A percentile compares a stretch with the other conserved stretches of the same genome.
Evolutionary conservation across 2,329 filamentous ascomycete genomes (phyloP).

Genomic region (Colletotrichum spaethianum): DNA sequence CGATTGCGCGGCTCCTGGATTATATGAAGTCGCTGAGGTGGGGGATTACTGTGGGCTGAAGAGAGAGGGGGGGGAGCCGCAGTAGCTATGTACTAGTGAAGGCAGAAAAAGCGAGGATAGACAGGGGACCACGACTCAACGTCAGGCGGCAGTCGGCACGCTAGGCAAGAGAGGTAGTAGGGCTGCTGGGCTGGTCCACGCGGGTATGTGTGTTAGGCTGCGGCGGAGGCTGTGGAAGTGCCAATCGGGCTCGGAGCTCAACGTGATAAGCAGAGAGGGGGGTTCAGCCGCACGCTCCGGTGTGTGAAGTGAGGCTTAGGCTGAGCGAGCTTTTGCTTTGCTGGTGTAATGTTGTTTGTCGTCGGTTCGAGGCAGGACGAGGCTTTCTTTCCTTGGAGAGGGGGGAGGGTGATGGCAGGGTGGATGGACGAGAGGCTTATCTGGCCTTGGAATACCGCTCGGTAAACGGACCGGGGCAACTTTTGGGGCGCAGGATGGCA

Average conservation of each 20-base stretch:
- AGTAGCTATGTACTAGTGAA: constrained; percentile 26
- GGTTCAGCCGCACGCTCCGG: constrained; percentile 31
- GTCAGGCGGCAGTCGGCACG: constrained; percentile 40
- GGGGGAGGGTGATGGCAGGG: not conserved
- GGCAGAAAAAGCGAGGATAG: constrained; percentile 2
- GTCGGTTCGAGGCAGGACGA: not conserved
- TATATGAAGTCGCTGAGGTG: constrained; percentile 39
- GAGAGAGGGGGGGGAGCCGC: constrained; percentile 26
- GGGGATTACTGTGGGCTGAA: constrained; percentile 26
- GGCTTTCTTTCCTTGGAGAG: not conserved
- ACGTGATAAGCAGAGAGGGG: constrained; percentile 11
- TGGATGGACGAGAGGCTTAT: constrained; percentile 12
- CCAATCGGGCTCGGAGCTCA: constrained; percentile 25
- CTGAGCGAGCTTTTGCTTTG: not conserved
- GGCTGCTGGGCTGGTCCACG: constrained; percentile 18
- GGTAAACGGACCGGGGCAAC: constrained; percentile 14
- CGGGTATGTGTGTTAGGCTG: constrained; percentile 21
- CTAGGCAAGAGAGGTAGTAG: constrained; percentile 25
- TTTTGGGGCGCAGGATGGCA: constrained; percentile 23
- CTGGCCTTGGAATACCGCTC: constrained; percentile 15
- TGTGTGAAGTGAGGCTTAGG: constrained; percentile 30
- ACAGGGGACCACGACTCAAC: constrained; percentile 28
- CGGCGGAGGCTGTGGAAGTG: constrained; percentile 30
- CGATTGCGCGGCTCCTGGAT: constrained; percentile 22
- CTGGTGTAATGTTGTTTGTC: not conserved